Evolutionary conservation across 768 basidiomycete species (phyloP), one percentile per base, ranked within the genome.

Genomic region (Mycena galopus): DNA sequence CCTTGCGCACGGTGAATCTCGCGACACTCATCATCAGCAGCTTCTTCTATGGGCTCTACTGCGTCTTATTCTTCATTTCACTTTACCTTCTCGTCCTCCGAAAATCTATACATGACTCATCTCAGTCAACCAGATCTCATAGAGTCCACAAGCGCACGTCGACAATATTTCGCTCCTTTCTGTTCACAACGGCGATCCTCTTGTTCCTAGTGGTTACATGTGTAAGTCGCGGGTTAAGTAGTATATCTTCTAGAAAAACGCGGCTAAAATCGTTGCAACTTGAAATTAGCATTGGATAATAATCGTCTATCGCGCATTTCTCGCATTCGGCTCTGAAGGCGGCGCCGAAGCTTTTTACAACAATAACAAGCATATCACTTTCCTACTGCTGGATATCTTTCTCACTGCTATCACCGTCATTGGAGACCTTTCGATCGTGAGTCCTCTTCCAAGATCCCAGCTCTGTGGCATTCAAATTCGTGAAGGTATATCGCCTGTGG

Each of bases 41-140:
- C 19, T 27, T 67, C 25, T 27, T 58, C 53, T 67, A 67, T 33
- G 66, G 66, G 14, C 44, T 67, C 21, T 67, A 67, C 30, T 32
- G 23, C 21, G 37, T 69, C 10, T 37, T 69, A 16, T 69, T 63
- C 51, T 25, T 17, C 29, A 25, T 62, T 21, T 69, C 60, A 12
- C 55, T 56, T 23, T 69, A 62, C 35, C 67, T 69, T 23, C 37
- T 69, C 30, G 10, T 60, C 6, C 59, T 17, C 14, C 35, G 37
- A 5, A 32, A n/a, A 19, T n/a, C 23, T 0, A 16, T 10, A 12
- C 12, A 9, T 19, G 23, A 53, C 25, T 11, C 59, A 51, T 65
- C 30, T 33, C 51, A 53, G 23, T 12, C 23, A 2, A 21, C 35
- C 23, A 1, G 16, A 44, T 44, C 42, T 44, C 12, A 44, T 44